Evolutionary conservation across 768 basidiomycete genomes (phyloP).

Genomic region (Tephrocybe sp.): DNA sequence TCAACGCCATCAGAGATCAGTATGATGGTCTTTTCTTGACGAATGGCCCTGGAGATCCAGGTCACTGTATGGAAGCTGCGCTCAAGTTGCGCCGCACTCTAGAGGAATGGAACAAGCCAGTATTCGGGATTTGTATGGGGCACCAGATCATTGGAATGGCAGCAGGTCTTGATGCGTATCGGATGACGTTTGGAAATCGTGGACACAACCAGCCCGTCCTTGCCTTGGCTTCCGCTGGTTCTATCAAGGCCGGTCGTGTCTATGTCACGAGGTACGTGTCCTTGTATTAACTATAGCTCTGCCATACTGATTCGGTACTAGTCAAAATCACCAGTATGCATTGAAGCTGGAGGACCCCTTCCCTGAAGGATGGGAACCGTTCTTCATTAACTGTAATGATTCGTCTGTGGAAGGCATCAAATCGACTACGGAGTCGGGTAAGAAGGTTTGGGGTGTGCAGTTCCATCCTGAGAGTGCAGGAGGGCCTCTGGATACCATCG

Average conservation of each 20-base stretch:
- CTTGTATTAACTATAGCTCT: too few species aligned
- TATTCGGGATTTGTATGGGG: conserved; percentile 99
- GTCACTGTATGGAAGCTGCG: conserved; percentile 83
- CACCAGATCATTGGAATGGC: conserved; percentile 98
- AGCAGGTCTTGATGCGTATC: conserved; percentile 92
- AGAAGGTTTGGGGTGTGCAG: conserved; percentile 95
- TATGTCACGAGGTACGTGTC: conserved; percentile 88
- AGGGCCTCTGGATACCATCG: conserved; percentile 97
- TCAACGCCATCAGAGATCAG: conserved; percentile 85
- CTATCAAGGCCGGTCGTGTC: conserved; percentile 92
- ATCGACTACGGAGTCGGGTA: conserved; percentile 85
- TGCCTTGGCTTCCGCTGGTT: conserved; percentile 89
- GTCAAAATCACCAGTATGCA: conserved; percentile 99
- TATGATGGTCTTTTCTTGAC: conserved; percentile 95
- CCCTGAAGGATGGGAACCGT: conserved; percentile 96
- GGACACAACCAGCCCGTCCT: conserved; percentile 99
- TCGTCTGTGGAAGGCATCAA: conserved; percentile 99
- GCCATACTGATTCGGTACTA: conserved; percentile 24
- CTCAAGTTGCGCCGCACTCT: conserved; percentile 78
- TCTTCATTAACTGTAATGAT: conserved; percentile 99
- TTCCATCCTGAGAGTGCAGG: conserved; percentile 99
- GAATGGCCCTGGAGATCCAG: conserved; percentile 96
- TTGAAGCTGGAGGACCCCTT: conserved; percentile 90
- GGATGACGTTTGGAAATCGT: conserved; percentile 99
- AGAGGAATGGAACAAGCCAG: conserved; percentile 85